phyloP scores from a whole-genome alignment of 1,284 basidiomycete genomes.

The Moniliophthora roreri region DNA sequence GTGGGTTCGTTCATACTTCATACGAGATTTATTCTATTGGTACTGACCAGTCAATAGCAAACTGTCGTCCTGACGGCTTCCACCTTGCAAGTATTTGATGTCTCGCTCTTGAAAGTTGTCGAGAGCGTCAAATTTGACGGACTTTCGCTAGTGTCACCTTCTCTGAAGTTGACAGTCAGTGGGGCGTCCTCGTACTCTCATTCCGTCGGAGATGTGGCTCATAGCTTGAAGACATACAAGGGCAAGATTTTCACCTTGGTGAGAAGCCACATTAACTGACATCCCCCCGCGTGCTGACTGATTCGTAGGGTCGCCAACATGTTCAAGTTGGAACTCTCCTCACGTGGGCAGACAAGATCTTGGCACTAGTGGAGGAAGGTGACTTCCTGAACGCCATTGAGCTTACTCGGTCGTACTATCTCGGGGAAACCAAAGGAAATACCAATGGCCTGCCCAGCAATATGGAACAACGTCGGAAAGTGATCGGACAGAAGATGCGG shows the following conservation, averaged over 20 bases:
- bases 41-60: conserved; percentile 47
- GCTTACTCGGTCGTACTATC: conserved; percentile 81
- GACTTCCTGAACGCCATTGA: conserved; percentile 93
- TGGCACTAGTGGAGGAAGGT: conserved; percentile 81
- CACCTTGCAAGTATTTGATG: conserved; percentile 72
- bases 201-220: conserved; percentile 56
- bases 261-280: conserved; percentile 30
- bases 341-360: conserved; percentile 94
- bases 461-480: conserved; percentile 49
- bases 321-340: conserved; percentile 85
- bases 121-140: conserved; percentile 62
- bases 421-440: conserved; percentile 83
- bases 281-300: conserved; percentile 10
- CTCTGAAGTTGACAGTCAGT: conserved; percentile 45
- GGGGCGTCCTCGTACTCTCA: conserved; percentile 48
- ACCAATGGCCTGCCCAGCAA: conserved; percentile 84
- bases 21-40: conserved; percentile 1
- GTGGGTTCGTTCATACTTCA: conserved; percentile 50
- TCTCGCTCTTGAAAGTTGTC: conserved; percentile 50
- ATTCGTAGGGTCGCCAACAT: conserved; percentile 60
- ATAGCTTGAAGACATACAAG: conserved; percentile 83
- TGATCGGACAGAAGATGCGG: conserved; percentile 77
- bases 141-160: conserved; percentile 53
- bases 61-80: conserved; percentile 55
- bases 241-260: conserved; percentile 91